These are phyloP conservation scores for Trichoderma erinaceum DNA, from an alignment of 495 filamentous ascomycete genomes.

Conservation along the genomic window DNA sequence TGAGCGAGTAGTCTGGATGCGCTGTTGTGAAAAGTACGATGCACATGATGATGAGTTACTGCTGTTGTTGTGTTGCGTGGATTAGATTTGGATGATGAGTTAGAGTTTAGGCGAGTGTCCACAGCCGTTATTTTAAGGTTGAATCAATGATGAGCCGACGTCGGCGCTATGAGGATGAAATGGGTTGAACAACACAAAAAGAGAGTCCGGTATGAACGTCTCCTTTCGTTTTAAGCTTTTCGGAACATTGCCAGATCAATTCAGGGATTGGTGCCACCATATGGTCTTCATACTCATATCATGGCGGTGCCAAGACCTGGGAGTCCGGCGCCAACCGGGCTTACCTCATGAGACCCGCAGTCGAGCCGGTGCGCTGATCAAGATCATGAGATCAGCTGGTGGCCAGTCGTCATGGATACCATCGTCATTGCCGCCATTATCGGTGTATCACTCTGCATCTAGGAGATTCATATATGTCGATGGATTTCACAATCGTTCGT, in stretches of 20 bases:
- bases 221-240: neutral
- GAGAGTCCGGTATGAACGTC: neutral
- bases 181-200: neutral
- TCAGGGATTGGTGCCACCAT: neutral
- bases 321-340: neutral
- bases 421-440: no score
- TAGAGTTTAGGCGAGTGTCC: neutral
- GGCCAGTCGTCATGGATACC: neutral
- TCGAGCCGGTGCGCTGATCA: neutral
- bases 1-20: conserved; percentile 83
- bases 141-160: neutral
- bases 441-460: no score
- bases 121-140: neutral
- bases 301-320: neutral
- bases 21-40: conserved; percentile 85
- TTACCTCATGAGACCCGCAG: neutral
- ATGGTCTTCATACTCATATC: neutral
- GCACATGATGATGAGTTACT: conserved; percentile 58
- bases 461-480: no score
- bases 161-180: neutral
- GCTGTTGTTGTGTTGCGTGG: neutral
- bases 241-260: neutral
- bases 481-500: no score
- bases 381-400: neutral
- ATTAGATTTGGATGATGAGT: neutral